Base-by-base conservation (phyloP, 2,329 filamentous ascomycete genomes). In the Ophiocordyceps camponoti-saundersi region DNA sequence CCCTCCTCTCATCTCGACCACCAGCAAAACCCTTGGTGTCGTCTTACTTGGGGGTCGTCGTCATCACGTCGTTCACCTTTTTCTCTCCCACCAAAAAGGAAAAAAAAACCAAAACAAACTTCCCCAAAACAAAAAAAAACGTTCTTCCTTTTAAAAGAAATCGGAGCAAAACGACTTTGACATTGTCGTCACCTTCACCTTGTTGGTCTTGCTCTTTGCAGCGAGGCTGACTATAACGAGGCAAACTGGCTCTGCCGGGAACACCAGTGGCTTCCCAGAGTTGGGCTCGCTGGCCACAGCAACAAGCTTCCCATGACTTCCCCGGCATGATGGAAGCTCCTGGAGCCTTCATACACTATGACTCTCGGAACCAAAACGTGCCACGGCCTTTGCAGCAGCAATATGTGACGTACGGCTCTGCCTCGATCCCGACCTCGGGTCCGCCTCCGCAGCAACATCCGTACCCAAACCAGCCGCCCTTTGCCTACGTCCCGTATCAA, bases 251-350 rank as follows among this genome's bases (percentile, higher is more conserved):
- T 53, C 65, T 73, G 55, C 64, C 68, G 48, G 61, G 66, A 56
- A 66, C 70, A 55, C 58, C 67, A 47, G 60, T 67, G 49, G 62
- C 62, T 44, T 56, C 64, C 52, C 62, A 67, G 46, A 64, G 61
- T 61, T 80, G 76, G 77, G 69, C 65, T 55, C 72, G 72, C 53
- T 77, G 73, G 70, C 61, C 68, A 52, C 60, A 70, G 49, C 72
- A 75, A 41, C 66, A 26, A 26, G 4, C 73, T 42, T 62, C 61
- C 15, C 54, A 59, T 44, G 69, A 71, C 36, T 75, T 72, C 53
- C 51, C 57, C 49, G 23, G 23, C 23, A 65, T 73, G 58, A 69
- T 76, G 65, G 69, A 71, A 44, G 54, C 63, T 23, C 61, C 65
- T 18, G 56, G 60, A n/a, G n/a, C n/a, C 22, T 62, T 75, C 52